phyloP scores from a whole-genome alignment of 2,329 filamentous ascomycete species.

The Aspergillus sp. region DNA sequence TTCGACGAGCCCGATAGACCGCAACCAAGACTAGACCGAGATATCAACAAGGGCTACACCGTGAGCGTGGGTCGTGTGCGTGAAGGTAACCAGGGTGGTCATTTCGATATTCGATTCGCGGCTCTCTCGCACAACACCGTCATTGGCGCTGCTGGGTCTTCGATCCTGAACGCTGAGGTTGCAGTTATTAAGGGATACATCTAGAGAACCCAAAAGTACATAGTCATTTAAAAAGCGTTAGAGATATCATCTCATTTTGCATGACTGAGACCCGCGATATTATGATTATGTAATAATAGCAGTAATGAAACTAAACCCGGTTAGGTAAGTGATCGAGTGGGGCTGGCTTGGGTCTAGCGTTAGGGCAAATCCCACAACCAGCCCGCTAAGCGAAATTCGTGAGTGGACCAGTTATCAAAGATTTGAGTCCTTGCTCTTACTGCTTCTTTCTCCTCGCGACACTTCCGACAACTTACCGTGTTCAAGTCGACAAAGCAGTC shows the following conservation, averaged over 20 bases:
- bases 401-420: conserved; percentile 24
- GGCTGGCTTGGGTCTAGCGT: conserved; percentile 27
- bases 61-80: conserved; percentile 86
- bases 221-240: conserved; percentile 17
- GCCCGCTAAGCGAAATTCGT: conserved; percentile 34
- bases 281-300: conserved; percentile 5
- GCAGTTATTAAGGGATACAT: conserved; percentile 86
- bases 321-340: background rate
- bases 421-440: conserved; percentile 19
- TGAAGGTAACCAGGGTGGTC: conserved; percentile 74
- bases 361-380: conserved; percentile 32
- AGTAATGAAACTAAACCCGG: background rate
- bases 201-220: conserved; percentile 12
- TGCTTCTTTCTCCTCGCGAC: conserved; percentile 28
- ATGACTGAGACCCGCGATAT: background rate
- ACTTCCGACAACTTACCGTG: conserved; percentile 38
- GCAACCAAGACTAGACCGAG: conserved; percentile 85
- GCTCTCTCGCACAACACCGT: conserved; percentile 90
- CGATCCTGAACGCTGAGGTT: conserved; percentile 90
- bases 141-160: conserved; percentile 93
- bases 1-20: conserved; percentile 89
- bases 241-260: conserved; percentile 12
- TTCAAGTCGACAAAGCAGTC: conserved; percentile 43
- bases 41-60: conserved; percentile 81
- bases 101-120: conserved; percentile 95